phyloP scores from a whole-genome alignment of 129 eudicot genomes.

The Mikania micrantha region DNA sequence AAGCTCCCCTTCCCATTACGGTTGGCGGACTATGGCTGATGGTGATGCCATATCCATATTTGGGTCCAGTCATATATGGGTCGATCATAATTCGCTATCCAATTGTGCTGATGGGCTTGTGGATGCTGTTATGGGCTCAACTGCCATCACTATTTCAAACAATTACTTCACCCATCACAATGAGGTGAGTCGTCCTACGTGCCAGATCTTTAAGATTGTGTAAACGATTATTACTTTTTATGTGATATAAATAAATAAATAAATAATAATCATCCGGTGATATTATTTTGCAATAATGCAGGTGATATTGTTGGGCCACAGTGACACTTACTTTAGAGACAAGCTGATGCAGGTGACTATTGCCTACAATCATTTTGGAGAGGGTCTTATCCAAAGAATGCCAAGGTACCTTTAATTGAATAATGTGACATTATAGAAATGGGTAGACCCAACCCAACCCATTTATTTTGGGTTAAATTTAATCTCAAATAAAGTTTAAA shows the following conservation, averaged over 20 bases:
- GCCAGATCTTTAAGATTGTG: too few species aligned
- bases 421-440: not conserved
- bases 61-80: conserved; percentile 82
- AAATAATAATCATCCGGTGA: not conserved
- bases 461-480: not conserved
- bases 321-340: conserved; percentile 72
- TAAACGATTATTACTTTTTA: not conserved
- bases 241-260: not conserved
- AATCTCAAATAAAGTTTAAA: too few species aligned
- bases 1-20: conserved; percentile 81
- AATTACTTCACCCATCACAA: conserved; percentile 84
- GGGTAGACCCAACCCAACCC: not conserved
- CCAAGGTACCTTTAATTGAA: conserved; percentile 61
- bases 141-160: conserved; percentile 91
- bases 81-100: conserved; percentile 85
- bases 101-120: conserved; percentile 91
- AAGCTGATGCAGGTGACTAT: conserved; percentile 91
- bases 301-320: conserved; percentile 95
- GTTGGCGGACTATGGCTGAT: conserved; percentile 96
- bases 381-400: conserved; percentile 91
- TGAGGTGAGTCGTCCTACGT: conserved; percentile 55
- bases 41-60: conserved; percentile 87
- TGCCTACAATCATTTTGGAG: conserved; percentile 92
- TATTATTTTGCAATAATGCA: conserved; percentile 20
- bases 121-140: conserved; percentile 95